Percentiles rank a stretch among this genome's conserved stretches.
Evolutionary conservation across 345 rosid species (phyloP).

Genomic region (Melaleuca quinquenervia): DNA sequence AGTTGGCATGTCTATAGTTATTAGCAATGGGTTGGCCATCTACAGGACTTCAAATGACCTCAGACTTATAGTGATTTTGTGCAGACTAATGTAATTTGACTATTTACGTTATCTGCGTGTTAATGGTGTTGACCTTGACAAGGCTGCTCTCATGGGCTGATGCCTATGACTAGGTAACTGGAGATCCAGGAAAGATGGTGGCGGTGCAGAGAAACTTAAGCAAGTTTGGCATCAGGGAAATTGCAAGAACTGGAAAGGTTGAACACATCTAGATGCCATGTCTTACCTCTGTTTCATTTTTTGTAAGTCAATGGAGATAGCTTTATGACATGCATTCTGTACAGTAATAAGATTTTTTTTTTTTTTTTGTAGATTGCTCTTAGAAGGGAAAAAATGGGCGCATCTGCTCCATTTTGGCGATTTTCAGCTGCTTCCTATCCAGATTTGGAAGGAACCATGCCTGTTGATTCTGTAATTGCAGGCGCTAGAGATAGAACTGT

Average conservation of each 20-base stretch:
- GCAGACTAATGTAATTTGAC: not conserved
- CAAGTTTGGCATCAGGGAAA: conserved; percentile 88
- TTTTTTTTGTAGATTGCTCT: conserved; percentile 54
- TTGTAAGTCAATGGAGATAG: not conserved
- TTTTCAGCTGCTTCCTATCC: conserved; percentile 98
- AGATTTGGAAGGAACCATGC: conserved; percentile 47
- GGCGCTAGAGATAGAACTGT: conserved; percentile 28
- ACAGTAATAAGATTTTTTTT: not conserved
- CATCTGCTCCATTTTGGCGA: conserved; percentile 91
- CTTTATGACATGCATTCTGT: not conserved
- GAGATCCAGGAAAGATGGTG: conserved; percentile 95
- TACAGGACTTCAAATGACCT: not conserved
- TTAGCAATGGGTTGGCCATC: not conserved
- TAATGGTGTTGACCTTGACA: not conserved
- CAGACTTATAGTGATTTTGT: not conserved
- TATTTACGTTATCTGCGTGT: not conserved
- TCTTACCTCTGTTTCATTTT: not conserved
- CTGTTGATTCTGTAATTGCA: conserved; percentile 22
- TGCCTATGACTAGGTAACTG: conserved; percentile 55
- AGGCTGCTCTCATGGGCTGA: not conserved
- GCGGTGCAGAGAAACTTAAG: conserved; percentile 79
- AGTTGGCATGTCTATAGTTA: not conserved
- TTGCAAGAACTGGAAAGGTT: conserved; percentile 83
- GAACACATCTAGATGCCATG: not conserved
- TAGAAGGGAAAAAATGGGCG: conserved; percentile 90